A percentile compares a stretch with the other conserved stretches of the same genome.
These are phyloP conservation scores for Halteria grandinella DNA, from an alignment of 73 alveolate genomes.

Conservation along the genomic window DNA sequence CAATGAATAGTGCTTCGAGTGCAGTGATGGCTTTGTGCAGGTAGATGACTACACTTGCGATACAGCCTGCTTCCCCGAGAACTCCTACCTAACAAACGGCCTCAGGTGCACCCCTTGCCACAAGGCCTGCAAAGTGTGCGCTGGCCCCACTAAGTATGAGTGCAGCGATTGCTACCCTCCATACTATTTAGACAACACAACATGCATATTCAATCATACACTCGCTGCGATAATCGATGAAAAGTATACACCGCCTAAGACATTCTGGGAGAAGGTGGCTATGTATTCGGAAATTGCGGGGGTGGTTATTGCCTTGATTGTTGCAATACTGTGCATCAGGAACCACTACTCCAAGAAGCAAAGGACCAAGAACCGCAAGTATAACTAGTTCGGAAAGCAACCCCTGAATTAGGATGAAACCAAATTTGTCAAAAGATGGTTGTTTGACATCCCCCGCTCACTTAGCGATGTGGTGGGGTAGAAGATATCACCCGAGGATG, in stretches of 20 bases:
- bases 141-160: conserved; percentile 14
- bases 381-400: too few relatives aligned
- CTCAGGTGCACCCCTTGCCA: conserved; percentile 17
- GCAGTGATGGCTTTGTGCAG: conserved; percentile 29
- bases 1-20: conserved; percentile 35
- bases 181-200: conserved; percentile 4
- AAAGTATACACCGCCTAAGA: conserved; percentile 53
- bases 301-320: too few relatives aligned
- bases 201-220: conserved; percentile 41
- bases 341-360: too few relatives aligned
- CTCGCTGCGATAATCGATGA: conserved; percentile 15
- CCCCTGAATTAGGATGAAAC: too few relatives aligned
- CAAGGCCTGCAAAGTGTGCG: conserved; percentile 20
- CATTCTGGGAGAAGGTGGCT: conserved; percentile 42
- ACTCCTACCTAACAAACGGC: conserved; percentile 26
- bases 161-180: conserved; percentile 50
- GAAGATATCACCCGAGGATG: too few relatives aligned
- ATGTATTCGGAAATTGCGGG: too few relatives aligned
- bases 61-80: conserved; percentile 49
- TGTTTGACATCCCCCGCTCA: too few relatives aligned
- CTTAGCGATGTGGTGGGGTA: too few relatives aligned
- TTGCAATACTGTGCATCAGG: too few relatives aligned
- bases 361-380: too few relatives aligned
- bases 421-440: too few relatives aligned
- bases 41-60: conserved; percentile 44